Conservation (phyloP, 2,329 filamentous ascomycete species). For the Tolypocladium inflatum region DNA sequence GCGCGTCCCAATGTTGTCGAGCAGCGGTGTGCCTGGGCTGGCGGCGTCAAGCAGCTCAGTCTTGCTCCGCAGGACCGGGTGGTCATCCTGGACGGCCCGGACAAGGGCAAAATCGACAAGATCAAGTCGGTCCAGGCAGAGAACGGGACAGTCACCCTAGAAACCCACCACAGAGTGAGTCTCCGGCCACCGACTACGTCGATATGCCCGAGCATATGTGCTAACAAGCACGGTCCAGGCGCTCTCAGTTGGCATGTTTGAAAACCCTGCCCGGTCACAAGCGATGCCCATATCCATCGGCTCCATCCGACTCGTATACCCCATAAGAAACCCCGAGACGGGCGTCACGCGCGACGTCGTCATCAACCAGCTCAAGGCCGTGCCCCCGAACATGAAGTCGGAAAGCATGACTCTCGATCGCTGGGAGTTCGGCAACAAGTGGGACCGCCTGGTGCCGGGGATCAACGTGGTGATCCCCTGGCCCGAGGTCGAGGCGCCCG, state of each 20-base stretch:
- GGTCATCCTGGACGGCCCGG: slow-evolving; percentile 65
- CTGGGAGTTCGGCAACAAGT: slow-evolving; percentile 30
- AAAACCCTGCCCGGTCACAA: slow-evolving; percentile 16
- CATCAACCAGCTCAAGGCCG: slow-evolving; percentile 58
- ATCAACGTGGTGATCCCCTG: slow-evolving; percentile 68
- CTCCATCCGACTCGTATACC: slow-evolving; percentile 72
- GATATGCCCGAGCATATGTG: neutral
- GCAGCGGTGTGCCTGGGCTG: slow-evolving; percentile 44
- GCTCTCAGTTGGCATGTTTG: slow-evolving; percentile 20
- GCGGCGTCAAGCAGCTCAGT: slow-evolving; percentile 46
- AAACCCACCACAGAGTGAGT: slow-evolving; percentile 55
- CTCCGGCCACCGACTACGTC: neutral
- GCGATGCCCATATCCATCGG: slow-evolving; percentile 51
- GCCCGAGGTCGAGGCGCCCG: slow-evolving; percentile 47
- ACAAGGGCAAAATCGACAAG: slow-evolving; percentile 76
- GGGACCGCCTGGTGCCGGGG: slow-evolving; percentile 56
- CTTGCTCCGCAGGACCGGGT: slow-evolving; percentile 67
- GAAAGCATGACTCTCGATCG: slow-evolving; percentile 31
- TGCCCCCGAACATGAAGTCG: slow-evolving; percentile 36
- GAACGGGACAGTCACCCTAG: slow-evolving; percentile 50
- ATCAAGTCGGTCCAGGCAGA: slow-evolving; percentile 48
- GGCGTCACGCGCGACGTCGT: slow-evolving; percentile 63
- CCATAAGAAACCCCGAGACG: slow-evolving; percentile 57
- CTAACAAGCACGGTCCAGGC: slow-evolving; percentile 11
- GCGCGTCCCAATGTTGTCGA: slow-evolving; percentile 24